Evolutionary conservation across 768 basidiomycete species (phyloP).

Genomic region (Pisolithus tinctorius): DNA sequence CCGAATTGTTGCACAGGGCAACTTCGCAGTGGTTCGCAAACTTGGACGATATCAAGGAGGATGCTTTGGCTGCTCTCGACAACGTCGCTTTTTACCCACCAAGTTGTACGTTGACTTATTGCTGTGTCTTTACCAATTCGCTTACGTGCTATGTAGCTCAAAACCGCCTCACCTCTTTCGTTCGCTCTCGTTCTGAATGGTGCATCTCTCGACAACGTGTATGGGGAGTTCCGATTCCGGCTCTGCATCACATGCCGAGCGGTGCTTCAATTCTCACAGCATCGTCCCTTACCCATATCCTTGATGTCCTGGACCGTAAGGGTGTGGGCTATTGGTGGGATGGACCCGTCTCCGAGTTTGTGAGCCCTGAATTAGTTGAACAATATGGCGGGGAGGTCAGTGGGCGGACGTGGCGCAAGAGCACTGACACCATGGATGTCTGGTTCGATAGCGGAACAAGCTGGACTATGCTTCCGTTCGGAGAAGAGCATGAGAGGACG

Average conservation of each 20-base stretch:
- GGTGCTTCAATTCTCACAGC: slow-evolving; percentile 59
- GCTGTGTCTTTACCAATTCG: neutral
- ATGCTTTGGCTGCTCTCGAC: slow-evolving; percentile 63
- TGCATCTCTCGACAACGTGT: slow-evolving; percentile 96
- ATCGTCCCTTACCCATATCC: slow-evolving; percentile 65
- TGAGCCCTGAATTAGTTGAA: slow-evolving; percentile 51
- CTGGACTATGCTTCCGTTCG: slow-evolving; percentile 70
- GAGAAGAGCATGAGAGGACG: slow-evolving; percentile 28
- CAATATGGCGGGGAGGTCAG: slow-evolving; percentile 30
- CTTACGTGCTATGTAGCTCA: slow-evolving; percentile 46
- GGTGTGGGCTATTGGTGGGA: slow-evolving; percentile 91
- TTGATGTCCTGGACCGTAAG: slow-evolving; percentile 62
- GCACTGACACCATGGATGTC: slow-evolving; percentile 96
- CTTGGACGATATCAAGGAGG: slow-evolving; percentile 73
- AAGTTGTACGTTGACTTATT: slow-evolving; percentile 43
- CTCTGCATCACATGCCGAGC: slow-evolving; percentile 60
- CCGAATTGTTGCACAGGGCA: slow-evolving; percentile 42
- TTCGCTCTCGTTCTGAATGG: slow-evolving; percentile 91
- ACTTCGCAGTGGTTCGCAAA: slow-evolving; percentile 99
- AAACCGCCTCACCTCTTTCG: slow-evolving; percentile 81
- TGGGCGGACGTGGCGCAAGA: slow-evolving; percentile 57
- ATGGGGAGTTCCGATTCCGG: slow-evolving; percentile 97
- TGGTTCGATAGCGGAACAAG: slow-evolving; percentile 98
- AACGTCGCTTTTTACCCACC: slow-evolving; percentile 72
- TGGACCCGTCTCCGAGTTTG: slow-evolving; percentile 75